A percentile compares a stretch with the other conserved stretches of the same genome.
These are phyloP conservation scores for Botrytis hyacinthi DNA, from an alignment of 2,329 filamentous ascomycete genomes.

Conservation along the genomic window DNA sequence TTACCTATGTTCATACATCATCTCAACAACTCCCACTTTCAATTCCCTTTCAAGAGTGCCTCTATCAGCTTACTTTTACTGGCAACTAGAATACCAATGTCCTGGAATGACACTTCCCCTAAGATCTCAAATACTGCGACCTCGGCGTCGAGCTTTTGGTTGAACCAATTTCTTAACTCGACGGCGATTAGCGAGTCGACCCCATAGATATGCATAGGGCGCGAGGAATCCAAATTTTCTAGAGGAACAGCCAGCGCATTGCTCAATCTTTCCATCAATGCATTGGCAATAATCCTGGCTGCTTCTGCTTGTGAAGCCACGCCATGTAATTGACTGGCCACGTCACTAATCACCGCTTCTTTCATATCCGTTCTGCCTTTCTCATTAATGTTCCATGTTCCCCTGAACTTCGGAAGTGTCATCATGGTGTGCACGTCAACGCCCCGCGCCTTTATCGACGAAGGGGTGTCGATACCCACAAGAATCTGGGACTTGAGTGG, in stretches of 20 bases:
- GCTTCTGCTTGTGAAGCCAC: neutral
- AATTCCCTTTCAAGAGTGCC: too few species aligned
- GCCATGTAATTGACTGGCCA: neutral
- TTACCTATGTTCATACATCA: too few species aligned
- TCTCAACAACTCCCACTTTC: too few species aligned
- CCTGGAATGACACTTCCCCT: neutral
- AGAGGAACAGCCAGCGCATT: conserved; percentile 46
- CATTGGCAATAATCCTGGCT: conserved; percentile 14
- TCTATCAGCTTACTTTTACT: neutral
- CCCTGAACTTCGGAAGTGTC: neutral
- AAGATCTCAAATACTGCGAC: conserved; percentile 34
- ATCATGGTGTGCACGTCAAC: neutral
- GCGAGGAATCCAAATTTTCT: conserved; percentile 43
- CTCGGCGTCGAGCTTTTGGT: conserved; percentile 44
- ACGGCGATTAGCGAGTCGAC: conserved; percentile 54
- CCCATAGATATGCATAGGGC: conserved; percentile 44
- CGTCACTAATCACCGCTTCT: neutral
- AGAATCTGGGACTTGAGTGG: neutral
- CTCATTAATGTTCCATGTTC: neutral
- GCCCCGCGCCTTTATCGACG: neutral
- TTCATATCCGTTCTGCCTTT: neutral
- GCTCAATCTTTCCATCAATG: conserved; percentile 41
- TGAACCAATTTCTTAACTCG: conserved; percentile 51
- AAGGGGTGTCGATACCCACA: neutral
- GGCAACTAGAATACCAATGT: neutral